A percentile compares a stretch with the other conserved stretches of the same genome.
phyloP scores from a whole-genome alignment of 2,329 filamentous ascomycete genomes.

The Sclerotinia spermophila region DNA sequence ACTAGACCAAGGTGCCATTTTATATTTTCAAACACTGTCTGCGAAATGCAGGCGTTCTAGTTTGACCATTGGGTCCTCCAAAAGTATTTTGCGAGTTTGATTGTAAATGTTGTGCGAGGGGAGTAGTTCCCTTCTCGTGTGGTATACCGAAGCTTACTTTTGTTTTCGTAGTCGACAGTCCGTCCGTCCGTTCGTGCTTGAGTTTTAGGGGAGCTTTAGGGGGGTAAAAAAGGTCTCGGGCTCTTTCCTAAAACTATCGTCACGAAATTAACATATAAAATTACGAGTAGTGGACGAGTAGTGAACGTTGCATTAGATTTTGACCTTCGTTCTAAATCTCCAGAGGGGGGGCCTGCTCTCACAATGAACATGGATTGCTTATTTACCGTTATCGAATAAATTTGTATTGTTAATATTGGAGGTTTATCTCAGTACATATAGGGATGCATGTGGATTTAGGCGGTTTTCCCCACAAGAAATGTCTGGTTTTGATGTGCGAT shows the following conservation, averaged over 20 bases:
- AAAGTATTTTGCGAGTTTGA: slow-evolving; percentile 19
- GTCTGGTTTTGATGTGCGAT: slow-evolving; percentile 1
- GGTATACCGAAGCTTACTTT: slow-evolving; percentile 10
- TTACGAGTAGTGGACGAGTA: slow-evolving; percentile 7
- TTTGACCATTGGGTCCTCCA: slow-evolving; percentile 14
- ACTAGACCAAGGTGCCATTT: slow-evolving; percentile 37
- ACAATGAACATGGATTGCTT: slow-evolving; percentile 23
- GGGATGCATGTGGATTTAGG: slow-evolving; percentile 8
- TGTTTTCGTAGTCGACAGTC: slow-evolving; percentile 7
- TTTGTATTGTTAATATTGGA: slow-evolving; percentile 11
- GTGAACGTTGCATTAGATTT: slow-evolving; percentile 3
- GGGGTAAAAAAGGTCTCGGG: neutral
- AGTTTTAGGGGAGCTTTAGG: neutral
- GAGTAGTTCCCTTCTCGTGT: slow-evolving; percentile 13
- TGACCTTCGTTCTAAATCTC: neutral
- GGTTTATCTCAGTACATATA: slow-evolving; percentile 6
- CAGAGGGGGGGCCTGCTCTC: neutral
- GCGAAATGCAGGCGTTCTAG: slow-evolving; percentile 15
- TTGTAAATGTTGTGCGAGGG: slow-evolving; percentile 21
- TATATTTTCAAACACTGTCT: slow-evolving; percentile 15
- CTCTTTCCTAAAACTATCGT: neutral
- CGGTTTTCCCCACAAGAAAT: slow-evolving; percentile 16
- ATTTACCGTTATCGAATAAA: slow-evolving; percentile 26
- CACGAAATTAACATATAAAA: slow-evolving; percentile 3
- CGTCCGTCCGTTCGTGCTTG: slow-evolving; percentile 17